phyloP scores from a whole-genome alignment of 768 basidiomycete genomes.

The Flagelloscypha sp. region DNA sequence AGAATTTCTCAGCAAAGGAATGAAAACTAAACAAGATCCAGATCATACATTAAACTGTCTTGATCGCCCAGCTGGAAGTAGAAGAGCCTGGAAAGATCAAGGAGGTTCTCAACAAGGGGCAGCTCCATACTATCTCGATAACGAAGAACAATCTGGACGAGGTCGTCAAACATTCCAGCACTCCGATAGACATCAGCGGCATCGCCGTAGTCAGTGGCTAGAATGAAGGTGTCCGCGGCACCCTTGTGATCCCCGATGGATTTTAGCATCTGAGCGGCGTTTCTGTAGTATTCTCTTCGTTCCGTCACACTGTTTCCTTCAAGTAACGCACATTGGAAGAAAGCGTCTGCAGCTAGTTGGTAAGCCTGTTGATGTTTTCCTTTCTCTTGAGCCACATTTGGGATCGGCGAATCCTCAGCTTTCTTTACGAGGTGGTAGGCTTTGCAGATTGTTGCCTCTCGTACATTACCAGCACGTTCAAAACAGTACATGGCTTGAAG shows the following conservation, averaged over 20 bases:
- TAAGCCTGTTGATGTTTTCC: slow-evolving; percentile 27
- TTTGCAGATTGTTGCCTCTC: slow-evolving; percentile 37
- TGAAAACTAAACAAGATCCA: no score
- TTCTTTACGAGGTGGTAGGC: slow-evolving; percentile 48
- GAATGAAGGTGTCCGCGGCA: slow-evolving; percentile 38
- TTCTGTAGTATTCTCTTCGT: no score
- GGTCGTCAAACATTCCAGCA: slow-evolving; percentile 43
- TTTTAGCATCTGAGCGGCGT: no score
- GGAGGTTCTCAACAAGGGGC: slow-evolving; percentile 27
- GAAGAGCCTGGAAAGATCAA: slow-evolving; percentile 34
- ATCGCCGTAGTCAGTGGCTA: slow-evolving; percentile 32
- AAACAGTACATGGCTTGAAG: slow-evolving; percentile 49
- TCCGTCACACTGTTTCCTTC: no score
- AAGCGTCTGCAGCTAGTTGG: slow-evolving; percentile 39
- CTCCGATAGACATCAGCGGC: slow-evolving; percentile 43
- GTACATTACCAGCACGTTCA: slow-evolving; percentile 33
- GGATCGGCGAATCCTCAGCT: slow-evolving; percentile 28
- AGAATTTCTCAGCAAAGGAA: no score
- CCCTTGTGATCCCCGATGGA: slow-evolving; percentile 28
- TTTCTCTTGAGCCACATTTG: slow-evolving; percentile 16
- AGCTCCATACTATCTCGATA: slow-evolving; percentile 23
- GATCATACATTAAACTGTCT: no score
- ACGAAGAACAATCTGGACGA: slow-evolving; percentile 33
- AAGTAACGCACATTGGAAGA: slow-evolving; percentile 33
- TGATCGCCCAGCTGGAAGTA: no score